These are phyloP conservation scores for Colletotrichum cordylinicola DNA, from an alignment of 2,329 filamentous ascomycete genomes.

Conservation along the genomic window DNA sequence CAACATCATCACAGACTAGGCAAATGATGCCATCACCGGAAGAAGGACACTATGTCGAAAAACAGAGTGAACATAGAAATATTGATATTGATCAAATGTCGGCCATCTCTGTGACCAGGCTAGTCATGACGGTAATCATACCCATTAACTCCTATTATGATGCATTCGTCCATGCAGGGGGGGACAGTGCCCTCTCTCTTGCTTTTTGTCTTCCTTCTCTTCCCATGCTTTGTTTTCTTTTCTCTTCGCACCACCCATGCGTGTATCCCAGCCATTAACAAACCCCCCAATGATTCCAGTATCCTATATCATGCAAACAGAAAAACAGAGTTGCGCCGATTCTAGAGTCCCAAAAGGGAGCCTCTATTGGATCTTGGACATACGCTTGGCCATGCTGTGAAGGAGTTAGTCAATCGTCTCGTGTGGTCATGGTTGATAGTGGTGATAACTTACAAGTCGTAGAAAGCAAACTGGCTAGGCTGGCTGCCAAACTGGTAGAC, in stretches of 20 bases:
- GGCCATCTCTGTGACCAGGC: neutral
- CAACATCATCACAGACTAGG: neutral
- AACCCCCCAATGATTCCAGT: neutral
- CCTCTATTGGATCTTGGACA: constrained; percentile 49
- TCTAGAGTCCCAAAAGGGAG: neutral
- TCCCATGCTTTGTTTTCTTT: neutral
- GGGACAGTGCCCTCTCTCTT: neutral
- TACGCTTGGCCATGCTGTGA: constrained; percentile 68
- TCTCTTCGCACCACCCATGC: neutral
- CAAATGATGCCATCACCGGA: neutral
- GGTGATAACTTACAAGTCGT: constrained; percentile 80
- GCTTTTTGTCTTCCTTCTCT: neutral
- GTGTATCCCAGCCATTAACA: neutral
- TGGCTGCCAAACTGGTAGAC: constrained; percentile 94
- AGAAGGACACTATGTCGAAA: neutral
- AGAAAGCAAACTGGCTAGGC: constrained; percentile 97
- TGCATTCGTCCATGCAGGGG: neutral
- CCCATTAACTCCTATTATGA: constrained; percentile 16
- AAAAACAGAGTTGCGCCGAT: neutral
- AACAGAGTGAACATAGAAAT: neutral
- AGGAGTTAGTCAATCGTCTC: neutral
- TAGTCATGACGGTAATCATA: neutral
- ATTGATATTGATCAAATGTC: neutral
- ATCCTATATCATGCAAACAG: neutral
- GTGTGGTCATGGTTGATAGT: neutral